phyloP scores from a whole-genome alignment of 2,329 filamentous ascomycete species.

The Calonectria pteridis region DNA sequence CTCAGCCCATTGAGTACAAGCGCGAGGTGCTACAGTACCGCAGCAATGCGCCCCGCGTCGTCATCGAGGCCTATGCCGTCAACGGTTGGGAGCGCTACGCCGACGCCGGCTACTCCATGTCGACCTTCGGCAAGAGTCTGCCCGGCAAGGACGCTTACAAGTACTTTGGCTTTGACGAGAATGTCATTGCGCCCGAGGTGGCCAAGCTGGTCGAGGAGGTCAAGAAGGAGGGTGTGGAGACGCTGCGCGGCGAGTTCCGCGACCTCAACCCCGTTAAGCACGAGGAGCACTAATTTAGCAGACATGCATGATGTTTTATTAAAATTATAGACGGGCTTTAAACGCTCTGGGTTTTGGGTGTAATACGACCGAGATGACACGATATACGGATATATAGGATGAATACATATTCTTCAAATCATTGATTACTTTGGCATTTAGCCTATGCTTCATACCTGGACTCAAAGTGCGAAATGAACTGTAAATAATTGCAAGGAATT shows the following conservation, averaged over 20 bases:
- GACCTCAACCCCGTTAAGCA: conserved; percentile 44
- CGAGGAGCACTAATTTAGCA: conserved; percentile 29
- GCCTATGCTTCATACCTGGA: not conserved
- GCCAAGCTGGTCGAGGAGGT: conserved; percentile 47
- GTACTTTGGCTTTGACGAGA: conserved; percentile 67
- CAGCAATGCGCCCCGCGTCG: conserved; percentile 62
- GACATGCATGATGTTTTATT: not conserved
- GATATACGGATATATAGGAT: conserved; percentile 27
- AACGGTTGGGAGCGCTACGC: conserved; percentile 73
- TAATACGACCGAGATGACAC: conserved; percentile 27
- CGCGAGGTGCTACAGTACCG: conserved; percentile 58
- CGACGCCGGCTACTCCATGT: conserved; percentile 66
- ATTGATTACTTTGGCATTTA: not conserved
- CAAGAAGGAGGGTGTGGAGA: conserved; percentile 46
- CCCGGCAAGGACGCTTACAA: conserved; percentile 67
- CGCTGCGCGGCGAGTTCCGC: conserved; percentile 48
- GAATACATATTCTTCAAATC: conserved; percentile 18
- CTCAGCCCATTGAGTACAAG: conserved; percentile 58
- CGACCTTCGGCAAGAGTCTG: conserved; percentile 67
- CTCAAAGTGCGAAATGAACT: not conserved
- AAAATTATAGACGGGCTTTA: conserved; percentile 20
- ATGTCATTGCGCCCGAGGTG: conserved; percentile 54
- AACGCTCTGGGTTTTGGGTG: conserved; percentile 25
- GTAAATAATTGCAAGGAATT: not conserved
- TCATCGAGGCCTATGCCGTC: conserved; percentile 70